Conservation (phyloP, 441 rosid genomes). For the Gossypium lobatum region DNA sequence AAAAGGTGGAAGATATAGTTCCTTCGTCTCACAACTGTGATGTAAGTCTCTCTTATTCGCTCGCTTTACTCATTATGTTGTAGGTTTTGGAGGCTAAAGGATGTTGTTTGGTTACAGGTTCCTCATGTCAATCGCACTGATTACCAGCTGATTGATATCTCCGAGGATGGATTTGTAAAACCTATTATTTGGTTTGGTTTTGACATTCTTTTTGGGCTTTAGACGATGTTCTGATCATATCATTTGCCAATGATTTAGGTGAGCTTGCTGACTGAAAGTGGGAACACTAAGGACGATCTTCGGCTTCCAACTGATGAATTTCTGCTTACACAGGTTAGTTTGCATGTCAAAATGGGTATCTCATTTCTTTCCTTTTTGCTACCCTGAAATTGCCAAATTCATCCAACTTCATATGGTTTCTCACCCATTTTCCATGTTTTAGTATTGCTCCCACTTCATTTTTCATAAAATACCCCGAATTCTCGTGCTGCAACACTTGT, state of each 20-base stretch:
- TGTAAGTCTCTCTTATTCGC: constrained; percentile 26
- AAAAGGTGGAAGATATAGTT: constrained; percentile 95
- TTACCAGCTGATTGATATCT: constrained; percentile 87
- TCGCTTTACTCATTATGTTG: not conserved
- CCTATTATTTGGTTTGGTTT: not conserved
- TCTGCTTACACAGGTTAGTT: constrained; percentile 57
- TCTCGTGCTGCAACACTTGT: no score
- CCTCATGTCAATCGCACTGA: constrained; percentile 88
- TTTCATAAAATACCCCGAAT: no score
- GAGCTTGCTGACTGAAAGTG: constrained; percentile 80
- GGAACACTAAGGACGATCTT: constrained; percentile 91
- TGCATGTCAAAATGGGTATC: not conserved
- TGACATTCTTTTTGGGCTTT: not conserved
- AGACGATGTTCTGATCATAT: not conserved
- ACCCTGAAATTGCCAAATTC: not conserved
- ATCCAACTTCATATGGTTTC: not conserved
- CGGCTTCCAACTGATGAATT: constrained; percentile 83
- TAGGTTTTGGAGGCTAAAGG: not conserved
- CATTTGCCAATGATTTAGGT: constrained; percentile 41
- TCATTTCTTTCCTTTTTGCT: not conserved
- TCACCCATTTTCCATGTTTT: no score
- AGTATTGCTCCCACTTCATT: no score
- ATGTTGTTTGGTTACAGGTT: constrained; percentile 38
- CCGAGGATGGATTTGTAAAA: constrained; percentile 90
- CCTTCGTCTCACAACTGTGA: constrained; percentile 98